Percentiles rank a stretch among this genome's conserved stretches.
Conservation (phyloP, 2,329 filamentous ascomycete genomes). For the Lachnellula arida region DNA sequence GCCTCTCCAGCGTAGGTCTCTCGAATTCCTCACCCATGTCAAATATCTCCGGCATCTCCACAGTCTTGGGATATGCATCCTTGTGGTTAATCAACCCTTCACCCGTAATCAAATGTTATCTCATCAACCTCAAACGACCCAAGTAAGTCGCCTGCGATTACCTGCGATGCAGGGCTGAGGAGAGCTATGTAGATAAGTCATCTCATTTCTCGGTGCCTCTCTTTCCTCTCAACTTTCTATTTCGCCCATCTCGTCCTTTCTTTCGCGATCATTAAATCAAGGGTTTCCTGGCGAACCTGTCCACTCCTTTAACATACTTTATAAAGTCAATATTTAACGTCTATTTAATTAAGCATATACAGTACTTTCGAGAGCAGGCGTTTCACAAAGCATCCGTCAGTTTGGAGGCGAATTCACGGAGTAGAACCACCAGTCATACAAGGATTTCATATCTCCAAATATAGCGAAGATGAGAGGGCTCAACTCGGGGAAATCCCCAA, state of each 20-base stretch:
- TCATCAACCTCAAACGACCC: slow-evolving; percentile 50
- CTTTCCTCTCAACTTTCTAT: slow-evolving; percentile 14
- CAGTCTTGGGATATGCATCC: slow-evolving; percentile 28
- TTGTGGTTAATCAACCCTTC: slow-evolving; percentile 41
- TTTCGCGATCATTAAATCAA: slow-evolving; percentile 6
- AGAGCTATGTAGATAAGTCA: slow-evolving; percentile 2
- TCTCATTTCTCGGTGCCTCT: slow-evolving; percentile 11
- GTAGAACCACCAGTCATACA: slow-evolving; percentile 17
- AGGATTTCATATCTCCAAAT: slow-evolving; percentile 7
- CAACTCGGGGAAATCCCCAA: slow-evolving; percentile 18
- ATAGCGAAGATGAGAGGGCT: slow-evolving; percentile 19
- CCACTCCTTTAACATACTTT: slow-evolving; percentile 24
- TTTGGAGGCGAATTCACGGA: neutral
- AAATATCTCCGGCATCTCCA: slow-evolving; percentile 13
- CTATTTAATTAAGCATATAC: slow-evolving; percentile 20
- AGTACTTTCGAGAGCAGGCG: slow-evolving; percentile 8
- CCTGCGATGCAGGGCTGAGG: slow-evolving; percentile 1
- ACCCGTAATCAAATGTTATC: slow-evolving; percentile 33
- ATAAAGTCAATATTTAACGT: neutral
- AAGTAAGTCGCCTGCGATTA: too few relatives aligned
- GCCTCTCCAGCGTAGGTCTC: too few relatives aligned
- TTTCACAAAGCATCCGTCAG: slow-evolving; percentile 16
- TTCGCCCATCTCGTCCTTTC: slow-evolving; percentile 7
- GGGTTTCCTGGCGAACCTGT: slow-evolving; percentile 32
- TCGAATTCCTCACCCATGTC: slow-evolving; percentile 6